phyloP scores from a whole-genome alignment of 2,329 filamentous ascomycete genomes.

The Nannizziopsis arthrosporioides region DNA sequence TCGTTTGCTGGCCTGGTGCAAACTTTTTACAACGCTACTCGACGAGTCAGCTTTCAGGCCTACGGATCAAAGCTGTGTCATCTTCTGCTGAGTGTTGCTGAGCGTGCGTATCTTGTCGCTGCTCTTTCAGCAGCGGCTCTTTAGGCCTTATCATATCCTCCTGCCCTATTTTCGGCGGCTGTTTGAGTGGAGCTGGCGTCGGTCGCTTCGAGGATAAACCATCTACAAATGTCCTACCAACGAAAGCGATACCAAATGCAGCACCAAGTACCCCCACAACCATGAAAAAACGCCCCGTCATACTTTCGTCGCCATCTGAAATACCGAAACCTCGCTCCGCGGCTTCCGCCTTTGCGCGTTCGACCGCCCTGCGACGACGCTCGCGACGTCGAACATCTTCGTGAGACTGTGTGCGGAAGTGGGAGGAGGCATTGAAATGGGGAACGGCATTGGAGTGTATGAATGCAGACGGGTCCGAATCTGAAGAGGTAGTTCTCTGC shows the following conservation, averaged over 20 bases:
- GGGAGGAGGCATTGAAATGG: constrained; percentile 66
- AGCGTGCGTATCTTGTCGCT: neutral
- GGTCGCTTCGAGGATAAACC: neutral
- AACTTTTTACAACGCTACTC: too few relatives aligned
- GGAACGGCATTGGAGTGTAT: constrained; percentile 45
- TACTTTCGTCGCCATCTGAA: constrained; percentile 33
- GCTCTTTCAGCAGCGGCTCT: neutral
- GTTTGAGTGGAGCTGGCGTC: neutral
- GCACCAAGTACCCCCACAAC: constrained; percentile 31
- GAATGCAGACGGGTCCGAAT: constrained; percentile 28
- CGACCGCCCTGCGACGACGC: constrained; percentile 29
- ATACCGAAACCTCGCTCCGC: constrained; percentile 34
- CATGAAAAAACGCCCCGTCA: constrained; percentile 27
- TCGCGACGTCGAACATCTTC: constrained; percentile 45
- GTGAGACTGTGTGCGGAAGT: constrained; percentile 60
- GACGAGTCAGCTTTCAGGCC: neutral
- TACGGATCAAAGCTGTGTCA: neutral
- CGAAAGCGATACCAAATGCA: constrained; percentile 4
- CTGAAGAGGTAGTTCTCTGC: constrained; percentile 4
- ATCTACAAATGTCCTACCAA: neutral
- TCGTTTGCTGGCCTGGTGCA: too few relatives aligned
- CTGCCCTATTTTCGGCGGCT: neutral
- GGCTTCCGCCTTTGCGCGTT: constrained; percentile 22
- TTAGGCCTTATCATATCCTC: neutral
- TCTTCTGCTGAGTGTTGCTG: neutral